Percentiles rank a stretch among this genome's conserved stretches.
Evolutionary conservation across 2,329 filamentous ascomycete genomes (phyloP).

Genomic region (Allantophomopsis cytisporea): DNA sequence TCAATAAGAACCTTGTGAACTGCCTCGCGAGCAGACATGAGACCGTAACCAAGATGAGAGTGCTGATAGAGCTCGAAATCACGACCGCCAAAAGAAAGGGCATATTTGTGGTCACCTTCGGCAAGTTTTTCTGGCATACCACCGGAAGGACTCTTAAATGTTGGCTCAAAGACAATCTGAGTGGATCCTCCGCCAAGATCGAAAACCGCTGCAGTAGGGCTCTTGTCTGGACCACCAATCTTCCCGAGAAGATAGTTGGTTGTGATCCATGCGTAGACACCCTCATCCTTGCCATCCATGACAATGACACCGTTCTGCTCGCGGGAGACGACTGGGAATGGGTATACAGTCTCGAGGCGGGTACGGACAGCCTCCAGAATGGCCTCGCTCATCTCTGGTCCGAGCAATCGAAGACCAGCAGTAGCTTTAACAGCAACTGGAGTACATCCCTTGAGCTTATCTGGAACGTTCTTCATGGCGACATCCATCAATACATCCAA

Average conservation of each 20-base stretch:
- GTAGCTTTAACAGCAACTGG: slow-evolving; percentile 97
- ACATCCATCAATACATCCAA: slow-evolving; percentile 79
- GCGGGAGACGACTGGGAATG: slow-evolving; percentile 82
- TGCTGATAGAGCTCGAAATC: slow-evolving; percentile 94
- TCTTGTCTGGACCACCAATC: slow-evolving; percentile 85
- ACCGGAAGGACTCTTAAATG: slow-evolving; percentile 62
- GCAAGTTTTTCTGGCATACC: slow-evolving; percentile 78
- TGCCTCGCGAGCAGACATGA: slow-evolving; percentile 87
- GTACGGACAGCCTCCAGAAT: slow-evolving; percentile 77
- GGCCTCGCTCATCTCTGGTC: slow-evolving; percentile 63
- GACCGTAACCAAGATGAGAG: slow-evolving; percentile 90
- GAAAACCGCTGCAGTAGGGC: slow-evolving; percentile 84
- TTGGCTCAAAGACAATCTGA: slow-evolving; percentile 97
- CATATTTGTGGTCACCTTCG: slow-evolving; percentile 92
- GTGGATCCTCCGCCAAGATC: slow-evolving; percentile 95
- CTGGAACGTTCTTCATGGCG: slow-evolving; percentile 72
- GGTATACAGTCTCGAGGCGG: slow-evolving; percentile 78
- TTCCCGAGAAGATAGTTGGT: slow-evolving; percentile 97
- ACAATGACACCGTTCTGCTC: slow-evolving; percentile 84
- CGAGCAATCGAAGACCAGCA: slow-evolving; percentile 80
- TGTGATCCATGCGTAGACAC: slow-evolving; percentile 98
- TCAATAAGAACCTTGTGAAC: slow-evolving; percentile 68
- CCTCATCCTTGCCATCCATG: slow-evolving; percentile 96
- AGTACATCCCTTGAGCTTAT: slow-evolving; percentile 80
- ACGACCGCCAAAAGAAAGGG: slow-evolving; percentile 77